A percentile compares a stretch with the other conserved stretches of the same genome.
Evolutionary conservation across 306 rosid species (phyloP).

Genomic region (Trifolium subterraneum): DNA sequence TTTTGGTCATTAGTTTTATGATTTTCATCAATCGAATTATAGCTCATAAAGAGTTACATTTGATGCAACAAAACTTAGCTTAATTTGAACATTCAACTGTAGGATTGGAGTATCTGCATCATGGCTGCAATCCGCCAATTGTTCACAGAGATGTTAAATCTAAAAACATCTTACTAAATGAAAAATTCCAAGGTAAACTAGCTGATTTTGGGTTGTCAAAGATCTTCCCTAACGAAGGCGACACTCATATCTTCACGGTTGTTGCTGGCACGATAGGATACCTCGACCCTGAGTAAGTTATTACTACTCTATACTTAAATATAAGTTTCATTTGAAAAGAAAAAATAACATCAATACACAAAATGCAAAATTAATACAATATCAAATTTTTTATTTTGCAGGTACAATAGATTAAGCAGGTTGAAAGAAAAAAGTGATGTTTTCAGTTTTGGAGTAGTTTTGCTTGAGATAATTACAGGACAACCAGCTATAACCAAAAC

Average conservation of each 20-base stretch:
- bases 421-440: conserved; percentile 57
- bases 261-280: conserved; percentile 71
- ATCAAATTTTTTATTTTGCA: conserved; percentile 2
- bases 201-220: conserved; percentile 76
- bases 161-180: conserved; percentile 63
- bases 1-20: not conserved
- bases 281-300: conserved; percentile 56
- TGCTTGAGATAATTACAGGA: conserved; percentile 53
- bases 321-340: not conserved
- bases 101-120: conserved; percentile 70
- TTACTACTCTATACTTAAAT: not conserved
- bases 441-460: conserved; percentile 52
- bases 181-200: conserved; percentile 53
- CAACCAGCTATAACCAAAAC: conserved; percentile 43
- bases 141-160: conserved; percentile 74
- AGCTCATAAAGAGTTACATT: not conserved
- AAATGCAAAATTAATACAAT: not conserved
- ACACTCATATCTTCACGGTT: conserved; percentile 47
- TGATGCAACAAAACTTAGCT: conserved; percentile 24
- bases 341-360: too few relatives aligned
- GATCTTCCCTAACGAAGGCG: conserved; percentile 47
- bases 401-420: conserved; percentile 41
- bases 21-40: not conserved
- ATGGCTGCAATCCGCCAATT: conserved; percentile 61
- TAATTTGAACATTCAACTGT: conserved; percentile 19